phyloP scores from a whole-genome alignment of 768 basidiomycete genomes.

The Mycena metata region DNA sequence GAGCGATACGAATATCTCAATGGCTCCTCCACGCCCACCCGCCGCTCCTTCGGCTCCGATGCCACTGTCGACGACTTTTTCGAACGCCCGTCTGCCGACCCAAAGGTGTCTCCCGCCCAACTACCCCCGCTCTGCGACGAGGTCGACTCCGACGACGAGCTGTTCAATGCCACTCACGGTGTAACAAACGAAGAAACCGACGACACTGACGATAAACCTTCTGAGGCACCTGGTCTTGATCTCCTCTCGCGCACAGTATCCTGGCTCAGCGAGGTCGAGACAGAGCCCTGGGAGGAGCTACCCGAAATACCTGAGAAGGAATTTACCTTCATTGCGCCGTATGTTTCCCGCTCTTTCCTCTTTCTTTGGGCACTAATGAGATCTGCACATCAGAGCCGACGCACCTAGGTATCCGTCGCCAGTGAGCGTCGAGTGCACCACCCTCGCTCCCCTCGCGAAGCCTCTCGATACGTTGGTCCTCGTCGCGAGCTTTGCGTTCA shows the following conservation, averaged over 20 bases:
- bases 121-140: constrained; percentile 25
- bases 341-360: neutral
- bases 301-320: neutral
- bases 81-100: constrained; percentile 22
- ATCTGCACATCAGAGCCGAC: neutral
- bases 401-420: constrained; percentile 6
- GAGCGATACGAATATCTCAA: neutral
- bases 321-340: constrained; percentile 9
- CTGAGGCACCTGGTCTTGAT: neutral
- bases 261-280: neutral
- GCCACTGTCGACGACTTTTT: constrained; percentile 4
- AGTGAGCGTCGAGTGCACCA: neutral
- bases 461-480: neutral
- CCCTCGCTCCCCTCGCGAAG: neutral
- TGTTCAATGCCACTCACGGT: neutral
- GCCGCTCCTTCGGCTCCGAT: neutral
- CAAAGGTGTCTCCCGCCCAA: constrained; percentile 9
- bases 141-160: constrained; percentile 26
- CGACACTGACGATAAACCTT: neutral
- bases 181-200: no score
- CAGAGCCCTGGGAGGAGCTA: neutral
- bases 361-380: neutral
- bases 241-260: neutral
- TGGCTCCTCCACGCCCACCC: neutral
- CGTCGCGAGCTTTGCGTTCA: neutral